Evolutionary conservation across 208 protist genomes (phyloP).

Genomic region (Porcisia deanei): DNA sequence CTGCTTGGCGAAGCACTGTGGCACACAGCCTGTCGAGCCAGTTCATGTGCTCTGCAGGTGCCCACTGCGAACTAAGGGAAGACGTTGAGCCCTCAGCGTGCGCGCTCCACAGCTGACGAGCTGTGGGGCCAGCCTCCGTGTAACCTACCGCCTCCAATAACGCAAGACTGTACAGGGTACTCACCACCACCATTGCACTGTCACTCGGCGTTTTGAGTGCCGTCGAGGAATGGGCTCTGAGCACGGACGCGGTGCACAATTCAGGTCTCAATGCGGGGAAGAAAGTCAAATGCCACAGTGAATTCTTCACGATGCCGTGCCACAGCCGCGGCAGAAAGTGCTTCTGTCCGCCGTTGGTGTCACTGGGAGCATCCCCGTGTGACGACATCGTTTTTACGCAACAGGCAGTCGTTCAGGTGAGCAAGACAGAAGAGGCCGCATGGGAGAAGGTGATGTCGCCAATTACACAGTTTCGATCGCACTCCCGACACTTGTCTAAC

Average conservation of each 20-base stretch:
- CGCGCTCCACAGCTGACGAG: conserved; percentile 8
- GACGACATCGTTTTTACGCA: background rate
- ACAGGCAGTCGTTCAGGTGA: background rate
- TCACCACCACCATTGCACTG: background rate
- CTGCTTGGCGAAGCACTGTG: conserved; percentile 15
- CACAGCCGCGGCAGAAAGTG: background rate
- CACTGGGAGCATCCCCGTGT: background rate
- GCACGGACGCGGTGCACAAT: background rate
- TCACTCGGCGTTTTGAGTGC: background rate
- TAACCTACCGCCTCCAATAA: conserved; percentile 28
- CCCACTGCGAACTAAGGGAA: background rate
- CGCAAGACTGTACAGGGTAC: conserved; percentile 8
- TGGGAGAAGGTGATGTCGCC: background rate
- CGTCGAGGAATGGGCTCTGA: background rate
- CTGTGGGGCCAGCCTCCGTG: conserved; percentile 14
- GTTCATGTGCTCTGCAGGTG: background rate
- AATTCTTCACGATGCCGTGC: background rate
- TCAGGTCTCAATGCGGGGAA: background rate
- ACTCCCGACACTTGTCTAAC: background rate
- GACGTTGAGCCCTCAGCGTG: background rate
- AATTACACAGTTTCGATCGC: background rate
- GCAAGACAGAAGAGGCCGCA: background rate
- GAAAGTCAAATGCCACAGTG: conserved; percentile 30
- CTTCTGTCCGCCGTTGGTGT: background rate
- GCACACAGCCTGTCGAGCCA: conserved; percentile 13